Conservation (phyloP, 768 basidiomycete genomes). For the Sporobolomyces roseus region DNA sequence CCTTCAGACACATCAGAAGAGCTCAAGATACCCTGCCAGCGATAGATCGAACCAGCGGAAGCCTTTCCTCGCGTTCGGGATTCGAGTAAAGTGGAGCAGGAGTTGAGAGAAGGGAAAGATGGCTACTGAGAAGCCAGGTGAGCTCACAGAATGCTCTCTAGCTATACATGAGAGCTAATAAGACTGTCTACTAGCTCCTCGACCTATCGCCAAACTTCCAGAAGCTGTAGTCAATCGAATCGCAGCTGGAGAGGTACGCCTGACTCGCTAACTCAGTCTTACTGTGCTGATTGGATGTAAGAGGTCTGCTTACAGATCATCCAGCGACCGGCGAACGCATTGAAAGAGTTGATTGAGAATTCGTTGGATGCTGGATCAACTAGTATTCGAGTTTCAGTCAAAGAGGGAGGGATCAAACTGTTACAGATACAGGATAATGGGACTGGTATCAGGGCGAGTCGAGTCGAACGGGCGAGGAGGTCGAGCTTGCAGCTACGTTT, state of each 20-base stretch:
- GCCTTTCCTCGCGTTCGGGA: no score
- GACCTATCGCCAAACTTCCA: constrained; percentile 65
- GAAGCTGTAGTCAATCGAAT: constrained; percentile 86
- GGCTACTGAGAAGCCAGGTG: not conserved
- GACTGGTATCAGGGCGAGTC: constrained; percentile 77
- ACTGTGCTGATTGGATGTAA: no score
- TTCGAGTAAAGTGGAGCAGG: not conserved
- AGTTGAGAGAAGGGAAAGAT: not conserved
- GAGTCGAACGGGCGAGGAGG: no score
- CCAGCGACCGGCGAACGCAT: constrained; percentile 83
- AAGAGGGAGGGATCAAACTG: constrained; percentile 92
- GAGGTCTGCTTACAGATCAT: constrained; percentile 59
- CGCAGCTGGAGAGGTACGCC: constrained; percentile 60
- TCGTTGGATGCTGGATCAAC: constrained; percentile 88
- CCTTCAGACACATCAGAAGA: no score
- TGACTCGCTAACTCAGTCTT: not conserved
- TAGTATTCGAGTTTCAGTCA: constrained; percentile 77
- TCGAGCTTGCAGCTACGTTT: not conserved
- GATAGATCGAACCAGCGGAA: no score
- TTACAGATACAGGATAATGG: constrained; percentile 97
- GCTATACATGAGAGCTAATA: no score
- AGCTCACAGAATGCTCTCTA: not conserved
- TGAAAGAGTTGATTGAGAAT: constrained; percentile 95
- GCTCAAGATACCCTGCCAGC: no score
- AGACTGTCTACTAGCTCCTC: no score